Evolutionary conservation across 257 asterid species (phyloP), one percentile per base, ranked within the genome.

Genomic region (Nicotiana paniculata): DNA sequence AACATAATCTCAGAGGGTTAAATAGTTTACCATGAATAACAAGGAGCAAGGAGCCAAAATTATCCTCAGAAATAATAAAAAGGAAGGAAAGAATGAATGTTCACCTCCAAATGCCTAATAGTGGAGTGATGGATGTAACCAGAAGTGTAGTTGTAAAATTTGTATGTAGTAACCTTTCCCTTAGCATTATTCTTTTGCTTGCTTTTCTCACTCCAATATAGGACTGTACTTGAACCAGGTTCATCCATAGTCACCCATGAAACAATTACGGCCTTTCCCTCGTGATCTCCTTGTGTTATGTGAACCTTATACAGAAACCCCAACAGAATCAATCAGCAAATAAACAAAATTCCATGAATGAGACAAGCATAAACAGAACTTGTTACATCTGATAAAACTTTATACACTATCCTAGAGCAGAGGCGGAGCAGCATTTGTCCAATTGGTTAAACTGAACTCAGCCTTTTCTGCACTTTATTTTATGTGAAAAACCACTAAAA

Each of bases 201-300:
- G 74, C 86, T 85, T 7, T 86, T 88, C 64, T 91, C 92, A 72
- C 85, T 87, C 97, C 97, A 93, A 80, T 93, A 95, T 1, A 78
- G 33, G 43, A 93, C 96, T 33, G 51, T 84, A 43, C 51, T 82
- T 30, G 97, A 93, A 26, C 97, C 99, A 4, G 90, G 91, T 85
- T 90, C 90, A 1, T 91, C 96, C 89, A 81, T 83, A 5, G 99
- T 95, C 15, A 95, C 93, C 99, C 99, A 95, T 12, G 99, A 95
- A 4, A 95, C 97, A 86, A 93, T 93, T 72, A 95, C 89, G 10
- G 97, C 97, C 85, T 89, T 91, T 77, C 99, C 99, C 15, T 28
- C 89, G 68, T 81, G 91, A 84, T 95, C 99, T 57, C 99, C 99
- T 88, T 95, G 99, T 33, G 97, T 95, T 53, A 93, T 93, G 68